Base-by-base conservation (phyloP, 148 eudicot species). In the Rhododendron williamsianum region DNA sequence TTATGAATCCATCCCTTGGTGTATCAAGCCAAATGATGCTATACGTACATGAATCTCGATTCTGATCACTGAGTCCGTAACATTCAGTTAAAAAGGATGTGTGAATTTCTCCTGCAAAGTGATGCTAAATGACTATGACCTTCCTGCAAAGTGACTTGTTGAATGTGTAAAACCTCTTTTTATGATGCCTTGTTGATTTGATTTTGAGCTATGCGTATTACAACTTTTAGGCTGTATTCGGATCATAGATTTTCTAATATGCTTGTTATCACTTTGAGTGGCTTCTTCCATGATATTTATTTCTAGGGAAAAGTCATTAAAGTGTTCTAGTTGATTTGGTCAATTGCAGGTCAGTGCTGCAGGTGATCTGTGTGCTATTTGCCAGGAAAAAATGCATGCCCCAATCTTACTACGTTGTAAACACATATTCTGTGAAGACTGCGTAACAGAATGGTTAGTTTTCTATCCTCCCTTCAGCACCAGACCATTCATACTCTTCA, bases 341-440 rank as follows among this genome's bases (percentile, higher is more conserved):
- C 3, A 35, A 69, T 49, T 3, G 41, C 88, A 96, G 98, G 98
- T 96, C 69, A 88, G 87, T 91, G 95, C 93, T 33, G 94, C 95
- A 3, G 98, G 98, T 80, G 98, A 96, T 87, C 83, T 96, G 90
- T 94, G 98, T 90, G 96, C 98, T 80, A 96, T 96, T 36, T 96
- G 98, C 90, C 98, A 96, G 92, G 98, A 94, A 89, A 96, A 94
- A 91, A 94, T 96, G 98, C 98, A 96, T 86, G 84, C 95, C 82
- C 98, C 98, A n/a, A 89, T 94, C 88, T 81, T 94, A 81, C 91
- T 96, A 87, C 91, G 98, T 71, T 96, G 98, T 86, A 96, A 96
- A 87, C 98, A 96, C 91, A 93, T 96, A 56, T 96, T 96, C 87
- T 96, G 98, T 82, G 98, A 96, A 92, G 98, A 93, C 85, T 96